A percentile compares a stretch with the other conserved stretches of the same genome.
Conservation (phyloP, 495 filamentous ascomycete genomes). For the Astrocystis sublimbata region DNA sequence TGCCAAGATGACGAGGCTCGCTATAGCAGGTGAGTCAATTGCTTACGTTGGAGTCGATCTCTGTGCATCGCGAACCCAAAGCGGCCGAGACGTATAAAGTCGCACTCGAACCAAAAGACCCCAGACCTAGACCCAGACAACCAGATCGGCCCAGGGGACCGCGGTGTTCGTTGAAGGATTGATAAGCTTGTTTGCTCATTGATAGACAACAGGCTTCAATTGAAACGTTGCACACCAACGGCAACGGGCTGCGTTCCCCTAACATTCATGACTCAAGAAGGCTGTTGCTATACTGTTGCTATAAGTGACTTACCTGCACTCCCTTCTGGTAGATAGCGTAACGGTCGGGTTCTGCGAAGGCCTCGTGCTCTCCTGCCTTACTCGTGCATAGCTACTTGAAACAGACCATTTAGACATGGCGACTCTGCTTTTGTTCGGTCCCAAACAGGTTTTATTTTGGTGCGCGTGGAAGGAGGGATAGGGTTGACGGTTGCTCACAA, state of each 20-base stretch:
- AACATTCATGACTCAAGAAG: background rate
- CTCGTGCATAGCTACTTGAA: background rate
- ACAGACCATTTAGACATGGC: background rate
- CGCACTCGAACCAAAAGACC: no score
- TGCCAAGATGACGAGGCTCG: background rate
- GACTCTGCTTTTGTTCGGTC: background rate
- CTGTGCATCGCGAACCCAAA: background rate
- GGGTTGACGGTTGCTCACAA: background rate
- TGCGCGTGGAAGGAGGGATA: background rate
- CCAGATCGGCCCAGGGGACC: background rate
- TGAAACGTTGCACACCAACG: background rate
- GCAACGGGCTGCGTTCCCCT: no score
- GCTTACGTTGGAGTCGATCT: background rate
- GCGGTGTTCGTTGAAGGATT: background rate
- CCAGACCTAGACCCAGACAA: no score
- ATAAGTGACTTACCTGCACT: no score
- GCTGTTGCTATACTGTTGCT: background rate
- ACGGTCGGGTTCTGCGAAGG: background rate
- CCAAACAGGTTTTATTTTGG: background rate
- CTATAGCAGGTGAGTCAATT: background rate
- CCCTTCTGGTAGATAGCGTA: background rate
- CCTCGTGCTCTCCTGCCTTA: background rate
- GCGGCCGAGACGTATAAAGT: background rate
- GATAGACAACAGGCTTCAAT: slow-evolving; percentile 8
- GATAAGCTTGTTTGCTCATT: slow-evolving; percentile 9